These are phyloP conservation scores for Serendipita vermifera DNA, from an alignment of 768 basidiomycete genomes.

Conservation along the genomic window DNA sequence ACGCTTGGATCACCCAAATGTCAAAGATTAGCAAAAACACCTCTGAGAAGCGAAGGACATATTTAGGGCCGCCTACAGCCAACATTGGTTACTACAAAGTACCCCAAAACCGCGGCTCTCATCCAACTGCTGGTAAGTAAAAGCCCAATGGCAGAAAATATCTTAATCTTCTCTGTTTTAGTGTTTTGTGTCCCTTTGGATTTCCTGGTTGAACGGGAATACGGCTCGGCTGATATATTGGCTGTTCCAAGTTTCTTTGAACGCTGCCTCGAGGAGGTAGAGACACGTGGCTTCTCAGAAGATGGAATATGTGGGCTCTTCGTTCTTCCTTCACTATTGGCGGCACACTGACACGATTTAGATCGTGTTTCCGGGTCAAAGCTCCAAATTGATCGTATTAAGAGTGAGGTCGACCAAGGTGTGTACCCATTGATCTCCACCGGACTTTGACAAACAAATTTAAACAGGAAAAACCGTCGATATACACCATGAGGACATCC, in stretches of 20 bases:
- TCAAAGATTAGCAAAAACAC: constrained; percentile 56
- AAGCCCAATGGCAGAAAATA: neutral
- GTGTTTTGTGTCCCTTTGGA: constrained; percentile 69
- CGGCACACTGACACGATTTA: constrained; percentile 19
- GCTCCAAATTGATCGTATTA: constrained; percentile 52
- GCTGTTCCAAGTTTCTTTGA: constrained; percentile 54
- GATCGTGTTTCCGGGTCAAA: constrained; percentile 75
- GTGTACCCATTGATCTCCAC: constrained; percentile 9
- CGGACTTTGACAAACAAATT: neutral
- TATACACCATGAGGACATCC: constrained; percentile 45
- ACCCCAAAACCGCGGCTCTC: constrained; percentile 44
- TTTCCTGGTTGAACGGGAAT: constrained; percentile 54
- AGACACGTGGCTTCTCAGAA: constrained; percentile 62
- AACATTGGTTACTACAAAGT: constrained; percentile 57
- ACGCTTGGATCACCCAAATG: constrained; percentile 65
- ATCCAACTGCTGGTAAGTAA: constrained; percentile 58
- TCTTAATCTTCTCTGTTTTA: constrained; percentile 20
- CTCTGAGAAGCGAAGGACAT: constrained; percentile 67
- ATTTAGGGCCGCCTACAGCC: constrained; percentile 62
- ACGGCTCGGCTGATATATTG: constrained; percentile 37
- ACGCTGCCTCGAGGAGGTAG: constrained; percentile 55
- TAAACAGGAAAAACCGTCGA: constrained; percentile 14
- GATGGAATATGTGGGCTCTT: constrained; percentile 63
- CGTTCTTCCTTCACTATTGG: neutral
- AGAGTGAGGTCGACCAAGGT: constrained; percentile 67